Evolutionary conservation across 1,139 yeast species (phyloP), one percentile per base, ranked within the genome.

Genomic region (Taiozyma sp.): DNA sequence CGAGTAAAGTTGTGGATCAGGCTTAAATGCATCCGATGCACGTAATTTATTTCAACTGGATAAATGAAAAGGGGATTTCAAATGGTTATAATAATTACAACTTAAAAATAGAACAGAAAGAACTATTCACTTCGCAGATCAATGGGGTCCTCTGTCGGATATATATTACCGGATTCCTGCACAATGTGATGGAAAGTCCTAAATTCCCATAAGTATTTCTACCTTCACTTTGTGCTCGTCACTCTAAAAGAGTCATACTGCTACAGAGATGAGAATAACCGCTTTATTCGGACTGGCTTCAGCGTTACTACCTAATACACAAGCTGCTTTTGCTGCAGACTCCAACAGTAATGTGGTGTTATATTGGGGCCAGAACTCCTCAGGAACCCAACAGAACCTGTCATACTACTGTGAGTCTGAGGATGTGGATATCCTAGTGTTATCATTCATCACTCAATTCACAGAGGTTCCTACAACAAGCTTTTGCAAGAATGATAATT

Each of bases 361-460:
- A 16, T 86, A 86, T 66, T 87, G 95, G 95, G 95, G 95, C 26
- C 95, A 87, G 67, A 79, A 81, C 57, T 77, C 88, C 16, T 79
- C 78, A 21, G 50, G 49, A 2, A 56, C 52, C 30, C 89, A 84
- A 60, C 68, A 77, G 46, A 63, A 74, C 30, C 73, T 88, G 50
- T 67, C 80, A 14, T 68, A 71, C 54, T 85, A 86, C 68, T 88
- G 95, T 71, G 72, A 75, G 45, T 73, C 77, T 34, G 76, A 75
- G 51, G 68, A 78, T 19, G 81, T 80, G 34, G 93, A 86, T 60
- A 80, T 85, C 47, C 72, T 83, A 34, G 62, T 86, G 13, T 65
- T 87, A 48, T 77, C 95, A 1, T 88, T 87, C 63, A 68, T 86
- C 77, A 65, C 87, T 81, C 64, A 67, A 13, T 62, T 71, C 32